A percentile compares a stretch with the other conserved stretches of the same genome.
These are phyloP conservation scores for Phytophthora cactorum DNA, from an alignment of 352 stramenopile genomes.

Conservation along the genomic window DNA sequence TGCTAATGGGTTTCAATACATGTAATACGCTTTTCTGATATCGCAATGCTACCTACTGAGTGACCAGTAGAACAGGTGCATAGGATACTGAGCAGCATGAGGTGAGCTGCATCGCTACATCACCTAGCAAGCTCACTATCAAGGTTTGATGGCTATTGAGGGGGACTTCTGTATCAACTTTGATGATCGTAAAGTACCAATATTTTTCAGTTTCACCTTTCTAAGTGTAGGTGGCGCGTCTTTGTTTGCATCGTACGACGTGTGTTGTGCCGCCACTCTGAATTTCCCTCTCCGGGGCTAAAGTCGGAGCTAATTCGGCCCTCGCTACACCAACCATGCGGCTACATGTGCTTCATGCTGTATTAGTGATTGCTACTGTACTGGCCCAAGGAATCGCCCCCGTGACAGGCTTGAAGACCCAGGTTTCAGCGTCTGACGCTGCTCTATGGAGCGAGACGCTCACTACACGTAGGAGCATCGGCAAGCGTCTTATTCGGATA, in stretches of 20 bases:
- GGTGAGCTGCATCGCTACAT: too few relatives aligned
- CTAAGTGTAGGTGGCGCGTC: too few relatives aligned
- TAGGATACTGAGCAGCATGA: too few relatives aligned
- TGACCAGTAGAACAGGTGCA: too few relatives aligned
- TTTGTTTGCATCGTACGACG: not conserved
- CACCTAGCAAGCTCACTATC: too few relatives aligned
- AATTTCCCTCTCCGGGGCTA: constrained; percentile 2
- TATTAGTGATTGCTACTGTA: not conserved
- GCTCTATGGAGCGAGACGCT: not conserved
- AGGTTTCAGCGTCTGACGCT: not conserved
- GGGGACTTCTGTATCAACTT: too few relatives aligned
- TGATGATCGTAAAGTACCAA: too few relatives aligned
- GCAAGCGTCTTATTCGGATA: not conserved
- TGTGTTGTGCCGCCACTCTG: constrained; percentile 5
- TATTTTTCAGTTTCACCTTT: too few relatives aligned
- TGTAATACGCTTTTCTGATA: too few relatives aligned
- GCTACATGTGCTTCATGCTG: not conserved
- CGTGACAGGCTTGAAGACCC: not conserved
- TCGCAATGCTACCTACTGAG: too few relatives aligned
- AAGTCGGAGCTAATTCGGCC: constrained; percentile 1
- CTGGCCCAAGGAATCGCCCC: not conserved
- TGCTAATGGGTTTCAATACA: too few relatives aligned
- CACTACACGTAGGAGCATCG: not conserved
- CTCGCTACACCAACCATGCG: constrained; percentile 6
- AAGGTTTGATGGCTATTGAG: too few relatives aligned